These are phyloP conservation scores for Lipomyces kockii DNA, from an alignment of 805 yeast genomes.

Conservation along the genomic window DNA sequence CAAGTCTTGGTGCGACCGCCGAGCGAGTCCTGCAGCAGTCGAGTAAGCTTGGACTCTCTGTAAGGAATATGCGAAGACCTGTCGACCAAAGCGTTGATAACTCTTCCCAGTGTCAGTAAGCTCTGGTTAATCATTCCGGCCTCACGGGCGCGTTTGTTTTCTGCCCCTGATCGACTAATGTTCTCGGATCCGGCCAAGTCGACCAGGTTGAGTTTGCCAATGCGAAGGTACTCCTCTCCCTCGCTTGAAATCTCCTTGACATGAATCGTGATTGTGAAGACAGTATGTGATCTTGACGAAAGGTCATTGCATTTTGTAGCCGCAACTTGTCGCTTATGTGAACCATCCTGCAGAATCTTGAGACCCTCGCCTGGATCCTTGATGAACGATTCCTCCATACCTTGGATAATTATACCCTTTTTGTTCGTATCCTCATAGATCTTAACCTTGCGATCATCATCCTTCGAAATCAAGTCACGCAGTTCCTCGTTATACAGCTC, in stretches of 20 bases:
- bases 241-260: conserved; percentile 57
- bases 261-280: conserved; percentile 69
- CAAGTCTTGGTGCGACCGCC: conserved; percentile 91
- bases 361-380: conserved; percentile 58
- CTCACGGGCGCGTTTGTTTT: conserved; percentile 83
- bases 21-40: conserved; percentile 77
- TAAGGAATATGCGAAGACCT: conserved; percentile 77
- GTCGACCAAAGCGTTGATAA: conserved; percentile 74
- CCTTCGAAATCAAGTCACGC: conserved; percentile 63
- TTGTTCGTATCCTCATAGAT: conserved; percentile 57
- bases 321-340: conserved; percentile 70
- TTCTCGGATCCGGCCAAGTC: conserved; percentile 97
- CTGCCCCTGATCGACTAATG: conserved; percentile 84
- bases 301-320: conserved; percentile 76
- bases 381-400: conserved; percentile 60
- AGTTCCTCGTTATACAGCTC: conserved; percentile 89
- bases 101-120: conserved; percentile 83
- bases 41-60: conserved; percentile 79
- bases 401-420: conserved; percentile 57
- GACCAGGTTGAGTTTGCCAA: conserved; percentile 78
- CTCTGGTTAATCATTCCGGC: conserved; percentile 94
- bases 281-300: conserved; percentile 80
- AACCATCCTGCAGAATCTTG: conserved; percentile 59
- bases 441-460: conserved; percentile 55
- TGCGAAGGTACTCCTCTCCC: conserved; percentile 56